Base-by-base conservation (phyloP, 306 rosid genomes). In the Pachyrhizus erosus region DNA sequence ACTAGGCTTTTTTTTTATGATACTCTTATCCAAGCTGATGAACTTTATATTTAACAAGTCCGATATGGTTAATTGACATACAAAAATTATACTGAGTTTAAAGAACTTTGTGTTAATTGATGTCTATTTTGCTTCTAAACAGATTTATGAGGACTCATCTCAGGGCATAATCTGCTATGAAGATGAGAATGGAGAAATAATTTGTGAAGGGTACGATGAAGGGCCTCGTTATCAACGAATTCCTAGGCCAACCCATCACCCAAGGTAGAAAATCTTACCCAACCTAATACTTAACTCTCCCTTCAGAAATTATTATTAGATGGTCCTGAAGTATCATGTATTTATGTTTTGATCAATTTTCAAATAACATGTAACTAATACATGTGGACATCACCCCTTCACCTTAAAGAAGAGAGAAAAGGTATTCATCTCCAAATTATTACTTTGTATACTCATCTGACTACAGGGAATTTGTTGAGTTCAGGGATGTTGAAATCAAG, bases 181-280 rank as follows among this genome's bases (percentile, higher is more conserved):
- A 73, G 97, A 93, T 84, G 98, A 91, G 14, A 87, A 82, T 81
- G 98, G 99, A 34, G 97, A 93, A 75, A 85, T 92, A 57, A 81
- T 93, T 43, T 96, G 99, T 65, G 98, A 96, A 91, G 99, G 94
- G n/a, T 90, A 78, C 33, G 98, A 93, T 79, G 99, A 96, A 80
- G 96, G 96, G 27, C 97, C 98, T 86, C 87, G 91, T 42, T 87
- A 87, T 83, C 90, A 89, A 73, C 91, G 60, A 76, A 70, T 83
- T 74, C 86, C 92, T 27, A 87, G 73, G 58, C 81, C 88, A 82
- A 29, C 74, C 64, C 74, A 72, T 72, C 86, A 79, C 9, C 42
- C 84, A 77, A 91, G 94, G 97, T 92, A 76, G 27, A 72, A 27
- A 37, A 21, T 40, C 26, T 42, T 45, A 18, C 8, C 62, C 65